Percentiles rank a stretch among this genome's conserved stretches.
Conservation (phyloP, 208 protist genomes). For the Wallacemonas sp. region DNA sequence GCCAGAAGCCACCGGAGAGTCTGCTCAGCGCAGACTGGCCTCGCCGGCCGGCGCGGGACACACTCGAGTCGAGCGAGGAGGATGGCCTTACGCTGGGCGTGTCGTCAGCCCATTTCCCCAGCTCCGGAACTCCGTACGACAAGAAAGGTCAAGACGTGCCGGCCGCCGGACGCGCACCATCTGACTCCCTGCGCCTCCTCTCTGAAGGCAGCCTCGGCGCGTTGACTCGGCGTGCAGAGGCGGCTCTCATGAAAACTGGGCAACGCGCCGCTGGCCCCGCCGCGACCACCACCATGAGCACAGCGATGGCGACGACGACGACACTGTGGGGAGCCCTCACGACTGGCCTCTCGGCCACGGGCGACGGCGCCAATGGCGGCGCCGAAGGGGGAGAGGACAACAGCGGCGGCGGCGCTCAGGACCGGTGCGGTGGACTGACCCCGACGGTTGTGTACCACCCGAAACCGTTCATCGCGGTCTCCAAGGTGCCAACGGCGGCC, state of each 20-base stretch:
- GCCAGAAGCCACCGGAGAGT: background rate
- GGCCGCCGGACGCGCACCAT: too few relatives aligned
- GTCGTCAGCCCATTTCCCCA: too few relatives aligned
- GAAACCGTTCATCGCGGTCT: constrained; percentile 7
- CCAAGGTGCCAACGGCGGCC: background rate
- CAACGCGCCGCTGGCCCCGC: background rate
- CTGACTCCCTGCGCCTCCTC: background rate
- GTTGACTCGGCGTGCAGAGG: background rate
- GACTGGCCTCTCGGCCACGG: too few relatives aligned
- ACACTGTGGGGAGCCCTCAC: too few relatives aligned
- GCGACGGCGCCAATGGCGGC: too few relatives aligned
- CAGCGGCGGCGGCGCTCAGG: too few relatives aligned
- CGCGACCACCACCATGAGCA: too few relatives aligned
- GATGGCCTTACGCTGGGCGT: background rate
- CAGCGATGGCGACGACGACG: too few relatives aligned
- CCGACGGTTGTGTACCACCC: constrained; percentile 1
- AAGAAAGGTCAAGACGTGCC: too few relatives aligned
- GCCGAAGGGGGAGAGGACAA: too few relatives aligned
- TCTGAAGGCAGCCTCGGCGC: background rate
- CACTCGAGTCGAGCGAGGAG: background rate
- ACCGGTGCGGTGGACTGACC: too few relatives aligned
- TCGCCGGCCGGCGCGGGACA: background rate
- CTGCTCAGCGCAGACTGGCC: background rate
- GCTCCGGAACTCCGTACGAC: too few relatives aligned
- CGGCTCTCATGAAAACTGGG: background rate